Conservation (phyloP, 495 filamentous ascomycete species). For the Annulohypoxylon moriforme region DNA sequence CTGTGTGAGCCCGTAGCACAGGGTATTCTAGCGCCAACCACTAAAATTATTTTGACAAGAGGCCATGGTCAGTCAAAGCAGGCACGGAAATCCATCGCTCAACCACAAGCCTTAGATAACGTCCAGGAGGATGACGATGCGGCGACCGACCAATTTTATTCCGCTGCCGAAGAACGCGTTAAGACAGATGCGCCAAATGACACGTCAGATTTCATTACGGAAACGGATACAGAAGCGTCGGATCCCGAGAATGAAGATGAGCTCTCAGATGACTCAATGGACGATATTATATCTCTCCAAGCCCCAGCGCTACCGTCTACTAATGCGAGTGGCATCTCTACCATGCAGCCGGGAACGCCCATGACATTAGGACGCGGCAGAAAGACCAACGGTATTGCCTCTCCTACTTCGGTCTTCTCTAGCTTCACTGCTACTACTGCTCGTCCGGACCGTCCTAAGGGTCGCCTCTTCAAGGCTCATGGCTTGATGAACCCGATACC, state of each 20-base stretch:
- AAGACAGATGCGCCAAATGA: constrained; percentile 54
- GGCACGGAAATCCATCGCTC: constrained; percentile 44
- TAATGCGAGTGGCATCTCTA: constrained; percentile 74
- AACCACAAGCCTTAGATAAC: constrained; percentile 63
- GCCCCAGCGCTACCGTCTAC: constrained; percentile 79
- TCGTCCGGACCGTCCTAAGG: constrained; percentile 68
- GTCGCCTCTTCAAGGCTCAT: constrained; percentile 78
- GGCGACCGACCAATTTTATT: constrained; percentile 88
- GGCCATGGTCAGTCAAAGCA: constrained; percentile 63
- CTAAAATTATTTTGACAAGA: constrained; percentile 74
- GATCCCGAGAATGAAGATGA: constrained; percentile 70
- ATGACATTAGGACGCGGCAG: constrained; percentile 68
- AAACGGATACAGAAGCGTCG: constrained; percentile 70
- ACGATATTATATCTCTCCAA: constrained; percentile 85
- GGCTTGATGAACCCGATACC: constrained; percentile 78
- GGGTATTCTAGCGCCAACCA: constrained; percentile 76
- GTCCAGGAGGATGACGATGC: constrained; percentile 81
- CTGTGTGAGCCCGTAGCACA: constrained; percentile 84
- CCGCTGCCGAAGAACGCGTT: constrained; percentile 79
- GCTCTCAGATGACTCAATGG: constrained; percentile 80
- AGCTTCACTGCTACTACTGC: constrained; percentile 84
- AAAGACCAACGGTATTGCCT: constrained; percentile 73
- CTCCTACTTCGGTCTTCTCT: constrained; percentile 86
- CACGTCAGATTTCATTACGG: constrained; percentile 59
- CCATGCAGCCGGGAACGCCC: constrained; percentile 77